Evolutionary conservation across 768 basidiomycete genomes (phyloP).

Genomic region (Pleurotus djamor): DNA sequence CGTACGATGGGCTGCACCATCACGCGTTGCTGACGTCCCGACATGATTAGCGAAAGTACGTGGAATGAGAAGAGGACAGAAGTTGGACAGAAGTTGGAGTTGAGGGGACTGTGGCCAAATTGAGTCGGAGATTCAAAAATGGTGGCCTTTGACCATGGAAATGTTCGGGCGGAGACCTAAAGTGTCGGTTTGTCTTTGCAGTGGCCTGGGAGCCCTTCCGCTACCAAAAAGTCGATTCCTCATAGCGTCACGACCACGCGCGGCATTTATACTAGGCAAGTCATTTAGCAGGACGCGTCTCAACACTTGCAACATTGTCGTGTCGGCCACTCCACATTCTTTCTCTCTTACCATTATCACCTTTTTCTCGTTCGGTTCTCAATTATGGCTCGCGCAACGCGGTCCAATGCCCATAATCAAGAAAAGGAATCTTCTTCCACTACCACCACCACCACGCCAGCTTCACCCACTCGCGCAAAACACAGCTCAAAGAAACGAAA

Average conservation of each 20-base stretch:
- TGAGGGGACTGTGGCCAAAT: not conserved
- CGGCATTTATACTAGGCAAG: conserved; percentile 5
- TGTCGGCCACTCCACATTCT: not conserved
- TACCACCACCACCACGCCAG: conserved; percentile 14
- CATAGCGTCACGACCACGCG: not conserved
- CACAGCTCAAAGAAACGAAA: conserved; percentile 63
- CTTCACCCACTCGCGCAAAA: conserved; percentile 22
- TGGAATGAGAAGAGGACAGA: conserved; percentile 10
- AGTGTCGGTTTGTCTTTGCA: not conserved
- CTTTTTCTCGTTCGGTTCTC: not conserved
- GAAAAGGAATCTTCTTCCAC: conserved; percentile 30
- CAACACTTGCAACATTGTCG: not conserved
- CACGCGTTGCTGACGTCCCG: conserved; percentile 90
- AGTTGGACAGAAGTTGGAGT: too few relatives aligned
- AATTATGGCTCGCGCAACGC: conserved; percentile 75
- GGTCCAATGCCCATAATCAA: conserved; percentile 42
- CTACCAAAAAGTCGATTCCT: not conserved
- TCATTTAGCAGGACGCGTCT: not conserved
- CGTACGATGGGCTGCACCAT: conserved; percentile 99
- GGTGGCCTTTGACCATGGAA: not conserved
- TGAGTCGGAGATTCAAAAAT: not conserved
- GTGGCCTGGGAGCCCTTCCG: not conserved
- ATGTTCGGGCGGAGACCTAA: too few relatives aligned
- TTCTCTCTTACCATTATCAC: not conserved
- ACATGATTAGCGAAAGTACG: conserved; percentile 55